Percentiles rank a stretch among this genome's conserved stretches.
These are phyloP conservation scores for Xylaria castorea DNA, from an alignment of 495 filamentous ascomycete species.

Conservation along the genomic window DNA sequence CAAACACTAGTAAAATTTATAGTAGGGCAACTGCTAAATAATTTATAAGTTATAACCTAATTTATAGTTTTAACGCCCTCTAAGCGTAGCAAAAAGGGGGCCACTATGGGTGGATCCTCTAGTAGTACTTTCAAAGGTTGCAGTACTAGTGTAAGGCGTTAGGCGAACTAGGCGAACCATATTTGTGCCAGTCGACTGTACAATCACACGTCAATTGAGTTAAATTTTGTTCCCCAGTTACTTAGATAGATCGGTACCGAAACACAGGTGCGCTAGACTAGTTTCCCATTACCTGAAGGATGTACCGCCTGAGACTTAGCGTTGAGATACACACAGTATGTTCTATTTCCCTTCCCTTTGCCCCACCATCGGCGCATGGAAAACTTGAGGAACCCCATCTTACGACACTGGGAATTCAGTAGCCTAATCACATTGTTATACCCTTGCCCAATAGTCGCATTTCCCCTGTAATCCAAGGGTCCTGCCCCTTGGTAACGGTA, in stretches of 20 bases:
- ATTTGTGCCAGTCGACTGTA: background rate
- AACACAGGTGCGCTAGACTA: background rate
- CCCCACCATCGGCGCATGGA: slow-evolving; percentile 4
- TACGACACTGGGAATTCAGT: background rate
- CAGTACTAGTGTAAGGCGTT: slow-evolving; percentile 3
- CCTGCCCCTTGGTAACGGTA: slow-evolving; percentile 15
- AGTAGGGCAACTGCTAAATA: too few species aligned
- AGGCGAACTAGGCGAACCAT: slow-evolving; percentile 14
- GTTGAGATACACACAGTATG: background rate
- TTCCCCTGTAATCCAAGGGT: slow-evolving; percentile 11
- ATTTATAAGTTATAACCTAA: too few species aligned
- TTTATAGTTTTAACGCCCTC: too few species aligned
- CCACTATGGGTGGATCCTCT: too few species aligned
- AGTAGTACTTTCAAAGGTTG: background rate
- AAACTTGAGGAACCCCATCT: slow-evolving; percentile 15
- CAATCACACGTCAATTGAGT: background rate
- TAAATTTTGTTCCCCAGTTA: too few species aligned
- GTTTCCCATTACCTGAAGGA: background rate
- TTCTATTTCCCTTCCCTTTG: background rate
- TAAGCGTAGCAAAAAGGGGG: too few species aligned
- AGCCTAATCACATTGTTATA: background rate
- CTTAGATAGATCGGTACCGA: background rate
- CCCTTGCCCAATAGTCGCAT: background rate
- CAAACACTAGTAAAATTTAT: too few species aligned
- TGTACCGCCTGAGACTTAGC: background rate